Evolutionary conservation across 2,329 filamentous ascomycete genomes (phyloP).

Genomic region (Plectosphaerella plurivora): DNA sequence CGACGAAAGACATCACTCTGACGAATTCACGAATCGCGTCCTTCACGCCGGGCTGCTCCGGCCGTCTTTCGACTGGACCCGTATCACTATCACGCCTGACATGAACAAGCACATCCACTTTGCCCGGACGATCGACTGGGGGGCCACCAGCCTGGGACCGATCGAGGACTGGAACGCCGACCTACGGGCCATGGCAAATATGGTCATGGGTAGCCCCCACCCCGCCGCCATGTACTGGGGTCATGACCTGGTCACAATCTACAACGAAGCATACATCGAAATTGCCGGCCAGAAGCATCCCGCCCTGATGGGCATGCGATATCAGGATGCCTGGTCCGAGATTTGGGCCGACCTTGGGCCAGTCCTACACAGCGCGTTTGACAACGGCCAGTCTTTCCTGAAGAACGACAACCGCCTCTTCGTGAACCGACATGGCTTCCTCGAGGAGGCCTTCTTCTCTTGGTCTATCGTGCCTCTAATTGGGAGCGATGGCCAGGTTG

Average conservation of each 20-base stretch:
- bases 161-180: slow-evolving; percentile 71
- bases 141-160: slow-evolving; percentile 65
- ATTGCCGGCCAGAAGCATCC: slow-evolving; percentile 77
- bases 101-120: slow-evolving; percentile 70
- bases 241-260: slow-evolving; percentile 60
- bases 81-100: slow-evolving; percentile 57
- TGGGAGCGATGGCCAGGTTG: slow-evolving; percentile 67
- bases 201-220: slow-evolving; percentile 76
- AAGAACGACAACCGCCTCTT: slow-evolving; percentile 79
- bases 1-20: slow-evolving; percentile 25
- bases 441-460: slow-evolving; percentile 79
- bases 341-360: slow-evolving; percentile 69
- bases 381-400: slow-evolving; percentile 74
- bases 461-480: slow-evolving; percentile 79
- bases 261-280: slow-evolving; percentile 69
- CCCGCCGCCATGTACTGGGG: slow-evolving; percentile 80
- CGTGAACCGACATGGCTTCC: slow-evolving; percentile 61
- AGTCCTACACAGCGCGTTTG: slow-evolving; percentile 62
- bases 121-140: slow-evolving; percentile 69
- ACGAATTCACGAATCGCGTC: slow-evolving; percentile 37
- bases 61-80: slow-evolving; percentile 77
- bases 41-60: slow-evolving; percentile 27
- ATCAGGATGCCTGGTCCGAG: slow-evolving; percentile 65
- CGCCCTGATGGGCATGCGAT: slow-evolving; percentile 66
- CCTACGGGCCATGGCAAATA: slow-evolving; percentile 72